Base-by-base conservation (phyloP, 2,329 filamentous ascomycete species). In the Neonectria magnoliae region DNA sequence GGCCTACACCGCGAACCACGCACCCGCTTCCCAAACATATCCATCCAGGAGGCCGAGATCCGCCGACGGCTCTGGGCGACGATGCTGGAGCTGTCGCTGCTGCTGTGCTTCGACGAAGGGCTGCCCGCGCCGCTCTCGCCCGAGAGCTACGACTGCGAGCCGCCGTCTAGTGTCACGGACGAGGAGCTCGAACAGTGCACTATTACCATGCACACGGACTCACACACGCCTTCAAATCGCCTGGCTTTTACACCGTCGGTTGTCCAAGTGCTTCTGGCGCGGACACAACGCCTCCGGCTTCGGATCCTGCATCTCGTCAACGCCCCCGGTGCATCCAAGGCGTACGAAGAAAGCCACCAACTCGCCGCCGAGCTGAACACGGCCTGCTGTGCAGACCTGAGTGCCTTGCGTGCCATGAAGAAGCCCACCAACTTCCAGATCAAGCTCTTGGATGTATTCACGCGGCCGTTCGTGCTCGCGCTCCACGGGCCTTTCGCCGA, bases 1-100 rank as follows among this genome's bases (percentile, higher is more conserved):
- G 84, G 84, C 4, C 75, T 86, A 10, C 83, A 87, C 69, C 79
- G 82, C 5, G 84, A 86, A 62, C 83, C 84, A 0, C 65, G 68
- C 0, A 76, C 76, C n/a, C 72, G 76, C 55, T 76, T 83, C 4
- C 76, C 79, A 9, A 77, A 75, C 16, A 81, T 81, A 73, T 75
- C 80, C 2, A 65, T 70, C 0, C 75, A 83, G 8, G 75, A 78
- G 22, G 75, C 78, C 1, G 84, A 87, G 69, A 77, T 85, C 69
- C 80, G 83, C 9, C 76, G 83, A 10, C 76, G 84, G 6, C 68
- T 86, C 4, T 86, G 84, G 84, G 80, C 81, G 16, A 83, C 82
- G 0, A 79, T 84, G 18, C 63, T 85, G 3, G 84, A 86, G 68
- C 71, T 86, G 2, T 78, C 79, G 4, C 60, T 85, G 16, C 81